Base-by-base conservation (phyloP, 768 basidiomycete species). In the Xanthoconium purpureum region DNA sequence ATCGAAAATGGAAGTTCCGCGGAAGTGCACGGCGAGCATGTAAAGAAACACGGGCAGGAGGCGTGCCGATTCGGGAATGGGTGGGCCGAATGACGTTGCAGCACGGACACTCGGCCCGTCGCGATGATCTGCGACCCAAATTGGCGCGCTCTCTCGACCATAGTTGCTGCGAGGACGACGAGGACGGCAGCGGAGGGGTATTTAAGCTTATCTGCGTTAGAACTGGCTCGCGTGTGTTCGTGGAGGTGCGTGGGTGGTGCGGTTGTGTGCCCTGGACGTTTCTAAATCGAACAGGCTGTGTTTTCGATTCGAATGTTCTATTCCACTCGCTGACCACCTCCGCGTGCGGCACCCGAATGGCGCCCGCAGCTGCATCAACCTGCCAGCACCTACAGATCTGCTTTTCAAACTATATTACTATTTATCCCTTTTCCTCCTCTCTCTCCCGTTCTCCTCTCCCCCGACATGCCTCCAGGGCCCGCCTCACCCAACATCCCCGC, bases 301-400 rank as follows among this genome's bases (percentile, higher is more conserved):
- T 65, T 14, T 70, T 72, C 70, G 12, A 62, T 38, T 62, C 36
- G 69, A 70, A 70, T 39, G 59, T 70, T 69, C 68, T 9, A 29
- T 37, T 13, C 8, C n/a, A 29, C 33, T 37, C 20, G 39, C 38
- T 49, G 32, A 38, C 40, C 17, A 15, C 48, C 36, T 18, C 48
- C 48, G 48, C 20, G 46, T 48, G 38, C 29, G n/a, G n/a, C 24
- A 7, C 18, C 5, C 38, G 38, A 17, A 39, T 39, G 38, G 7
- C 38, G 17, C n/a, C 38, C 8, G 38, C 17, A 39, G 38, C 24
- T 24, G 24, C 2, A 24, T 24, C 24, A 24, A 24, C 2, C 24
- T 24, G 24, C 24, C 24, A 24, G 24, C 24, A 24, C 24, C 4
- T 24, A 4, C 24, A 4, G 4, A 24, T 24, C 24, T 4, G 24